These are phyloP conservation scores for Boechera retrofracta DNA, from an alignment of 345 rosid species.

Conservation along the genomic window DNA sequence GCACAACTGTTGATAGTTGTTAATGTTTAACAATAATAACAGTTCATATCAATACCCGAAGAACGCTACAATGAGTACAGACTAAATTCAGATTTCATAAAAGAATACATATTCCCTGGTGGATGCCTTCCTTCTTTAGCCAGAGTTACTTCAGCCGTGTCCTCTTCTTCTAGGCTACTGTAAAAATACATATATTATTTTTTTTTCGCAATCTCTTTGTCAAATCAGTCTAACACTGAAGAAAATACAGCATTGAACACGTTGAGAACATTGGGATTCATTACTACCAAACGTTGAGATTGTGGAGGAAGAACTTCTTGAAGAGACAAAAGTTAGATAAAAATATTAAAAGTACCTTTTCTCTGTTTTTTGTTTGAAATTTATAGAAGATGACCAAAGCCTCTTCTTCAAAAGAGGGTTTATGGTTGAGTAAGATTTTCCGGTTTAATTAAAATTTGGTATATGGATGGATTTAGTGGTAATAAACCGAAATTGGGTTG, in stretches of 20 bases:
- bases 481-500: too few species aligned
- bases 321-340: constrained; percentile 58
- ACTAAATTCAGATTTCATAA: constrained; percentile 72
- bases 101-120: constrained; percentile 86
- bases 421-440: too few species aligned
- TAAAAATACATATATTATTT: constrained; percentile 12
- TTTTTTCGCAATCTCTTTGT: background rate
- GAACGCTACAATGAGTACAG: constrained; percentile 67
- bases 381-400: too few species aligned
- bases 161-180: constrained; percentile 72
- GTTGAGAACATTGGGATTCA: constrained; percentile 80
- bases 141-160: constrained; percentile 76
- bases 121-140: constrained; percentile 79
- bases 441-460: too few species aligned
- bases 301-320: constrained; percentile 76
- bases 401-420: too few species aligned
- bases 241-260: constrained; percentile 64
- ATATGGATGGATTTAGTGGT: too few species aligned
- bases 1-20: background rate
- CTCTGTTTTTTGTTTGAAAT: background rate
- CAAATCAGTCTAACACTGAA: background rate
- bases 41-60: constrained; percentile 85
- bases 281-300: constrained; percentile 70
- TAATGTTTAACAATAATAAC: background rate
- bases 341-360: background rate